Evolutionary conservation across 139 green algal species (phyloP).

Genomic region (Coelastrella sp.): DNA sequence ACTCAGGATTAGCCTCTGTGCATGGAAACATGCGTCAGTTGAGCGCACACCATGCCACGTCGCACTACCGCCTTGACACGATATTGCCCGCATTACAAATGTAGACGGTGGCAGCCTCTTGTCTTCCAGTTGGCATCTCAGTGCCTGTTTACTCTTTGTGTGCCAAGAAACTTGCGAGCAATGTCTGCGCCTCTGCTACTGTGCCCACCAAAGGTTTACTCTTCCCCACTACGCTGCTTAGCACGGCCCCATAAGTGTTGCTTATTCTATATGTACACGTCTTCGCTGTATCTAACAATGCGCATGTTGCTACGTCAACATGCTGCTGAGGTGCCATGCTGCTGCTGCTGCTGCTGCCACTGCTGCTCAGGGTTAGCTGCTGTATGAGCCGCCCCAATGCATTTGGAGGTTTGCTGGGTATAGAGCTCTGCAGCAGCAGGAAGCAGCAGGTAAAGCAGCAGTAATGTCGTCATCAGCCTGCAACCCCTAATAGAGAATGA

Average conservation of each 20-base stretch:
- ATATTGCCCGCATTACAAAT: no score
- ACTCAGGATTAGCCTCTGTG: no score
- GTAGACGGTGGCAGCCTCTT: no score
- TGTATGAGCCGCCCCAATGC: background rate
- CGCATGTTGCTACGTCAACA: slow-evolving; percentile 31
- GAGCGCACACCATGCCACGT: no score
- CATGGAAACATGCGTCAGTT: no score
- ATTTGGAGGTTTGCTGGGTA: background rate
- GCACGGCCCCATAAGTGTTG: slow-evolving; percentile 34
- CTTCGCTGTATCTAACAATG: slow-evolving; percentile 43
- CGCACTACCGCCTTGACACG: no score
- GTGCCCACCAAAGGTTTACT: background rate
- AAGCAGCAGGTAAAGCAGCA: background rate
- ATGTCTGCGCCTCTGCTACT: background rate
- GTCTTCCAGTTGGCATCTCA: no score
- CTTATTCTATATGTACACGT: slow-evolving; percentile 32
- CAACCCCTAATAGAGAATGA: no score
- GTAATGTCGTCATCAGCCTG: background rate
- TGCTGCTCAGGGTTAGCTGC: slow-evolving; percentile 7
- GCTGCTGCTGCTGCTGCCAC: slow-evolving; percentile 20
- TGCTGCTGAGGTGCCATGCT: slow-evolving; percentile 14
- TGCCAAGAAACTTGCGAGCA: slow-evolving; percentile 27
- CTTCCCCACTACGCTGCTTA: background rate
- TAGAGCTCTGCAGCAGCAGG: slow-evolving; percentile 25
- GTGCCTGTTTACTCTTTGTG: slow-evolving; percentile 22